These are phyloP conservation scores for Paradendryphiella salina DNA, from an alignment of 2,329 filamentous ascomycete species.

Conservation along the genomic window DNA sequence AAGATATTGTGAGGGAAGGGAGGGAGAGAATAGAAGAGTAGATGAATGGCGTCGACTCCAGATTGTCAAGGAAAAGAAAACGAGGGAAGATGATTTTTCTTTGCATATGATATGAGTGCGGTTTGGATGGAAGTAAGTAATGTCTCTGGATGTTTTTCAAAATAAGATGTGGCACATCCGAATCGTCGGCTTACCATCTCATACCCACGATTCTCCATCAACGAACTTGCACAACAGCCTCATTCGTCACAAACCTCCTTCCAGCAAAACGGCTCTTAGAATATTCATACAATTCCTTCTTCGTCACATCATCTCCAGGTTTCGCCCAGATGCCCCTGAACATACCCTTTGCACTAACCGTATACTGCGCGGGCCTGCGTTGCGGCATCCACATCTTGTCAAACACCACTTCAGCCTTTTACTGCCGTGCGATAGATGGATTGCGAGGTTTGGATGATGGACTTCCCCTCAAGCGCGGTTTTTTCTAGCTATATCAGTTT, in stretches of 20 bases:
- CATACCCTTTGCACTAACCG: constrained; percentile 40
- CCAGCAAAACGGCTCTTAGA: constrained; percentile 31
- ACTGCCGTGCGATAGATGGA: not conserved
- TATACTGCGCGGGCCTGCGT: constrained; percentile 43
- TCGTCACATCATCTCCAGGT: constrained; percentile 25
- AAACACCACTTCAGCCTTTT: constrained; percentile 42
- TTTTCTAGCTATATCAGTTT: not conserved
- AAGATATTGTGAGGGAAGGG: not conserved
- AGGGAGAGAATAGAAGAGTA: not conserved
- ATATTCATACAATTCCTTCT: constrained; percentile 34
- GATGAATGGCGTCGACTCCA: not conserved
- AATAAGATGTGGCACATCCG: no score
- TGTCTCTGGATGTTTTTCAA: not conserved
- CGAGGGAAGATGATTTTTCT: no score
- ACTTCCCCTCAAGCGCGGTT: not conserved
- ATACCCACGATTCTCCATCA: not conserved
- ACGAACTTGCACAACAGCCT: constrained; percentile 27
- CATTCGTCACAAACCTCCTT: constrained; percentile 30
- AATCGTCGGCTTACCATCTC: not conserved
- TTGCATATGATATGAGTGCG: not conserved
- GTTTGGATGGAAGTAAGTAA: not conserved
- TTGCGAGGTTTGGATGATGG: not conserved
- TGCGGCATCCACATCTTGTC: constrained; percentile 46
- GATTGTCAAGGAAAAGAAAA: not conserved
- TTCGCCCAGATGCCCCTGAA: constrained; percentile 46